phyloP scores from a whole-genome alignment of 306 rosid species.

The Trifolium subterraneum region DNA sequence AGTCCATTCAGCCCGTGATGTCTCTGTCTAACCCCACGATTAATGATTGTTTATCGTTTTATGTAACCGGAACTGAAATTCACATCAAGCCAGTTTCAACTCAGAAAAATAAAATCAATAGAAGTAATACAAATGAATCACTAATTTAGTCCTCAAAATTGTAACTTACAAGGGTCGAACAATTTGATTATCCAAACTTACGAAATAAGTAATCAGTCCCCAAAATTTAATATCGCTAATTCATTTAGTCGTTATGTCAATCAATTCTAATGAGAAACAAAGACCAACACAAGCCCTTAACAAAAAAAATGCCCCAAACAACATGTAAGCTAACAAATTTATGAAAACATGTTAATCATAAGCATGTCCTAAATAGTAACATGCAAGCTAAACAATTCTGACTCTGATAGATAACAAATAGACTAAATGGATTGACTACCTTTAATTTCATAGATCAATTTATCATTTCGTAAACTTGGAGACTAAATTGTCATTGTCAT shows the following conservation, averaged over 20 bases:
- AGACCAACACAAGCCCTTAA: not conserved
- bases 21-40: not conserved
- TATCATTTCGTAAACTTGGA: not conserved
- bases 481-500: not conserved
- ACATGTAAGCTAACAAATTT: not conserved
- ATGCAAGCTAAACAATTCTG: not conserved
- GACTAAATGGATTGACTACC: not conserved
- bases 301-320: not conserved
- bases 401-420: not conserved
- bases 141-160: too few species aligned
- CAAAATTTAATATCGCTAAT: not conserved
- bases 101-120: too few species aligned
- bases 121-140: not conserved
- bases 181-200: not conserved
- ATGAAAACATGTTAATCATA: not conserved
- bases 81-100: not conserved
- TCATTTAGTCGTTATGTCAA: not conserved
- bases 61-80: not conserved
- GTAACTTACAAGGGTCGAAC: not conserved
- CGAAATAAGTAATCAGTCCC: not conserved
- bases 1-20: not conserved
- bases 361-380: not conserved
- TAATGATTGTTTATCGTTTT: not conserved
- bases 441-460: not conserved
- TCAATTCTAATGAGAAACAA: not conserved